Base-by-base conservation (phyloP, 768 basidiomycete species). In the Rhodosporidiobolus odoratus region DNA sequence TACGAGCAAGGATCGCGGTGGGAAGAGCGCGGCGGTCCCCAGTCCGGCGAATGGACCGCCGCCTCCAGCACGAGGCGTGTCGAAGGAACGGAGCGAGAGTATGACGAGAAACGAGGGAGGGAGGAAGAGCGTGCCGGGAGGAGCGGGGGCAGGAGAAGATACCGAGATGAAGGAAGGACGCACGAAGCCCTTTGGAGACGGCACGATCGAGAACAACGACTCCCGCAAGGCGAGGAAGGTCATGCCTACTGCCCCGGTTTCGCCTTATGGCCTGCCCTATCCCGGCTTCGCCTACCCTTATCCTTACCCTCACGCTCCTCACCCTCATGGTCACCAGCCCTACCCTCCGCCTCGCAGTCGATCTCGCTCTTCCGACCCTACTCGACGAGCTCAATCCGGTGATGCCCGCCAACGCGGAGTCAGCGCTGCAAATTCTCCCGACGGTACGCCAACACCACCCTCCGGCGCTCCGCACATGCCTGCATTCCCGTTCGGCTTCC, bases 81-180 rank as follows among this genome's bases (percentile, higher is more conserved):
- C 68, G 25, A 74, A 74, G 58, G 73, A 70, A 23, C 58, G 73
- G 15, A 62, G 68, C 43, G 68, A 74, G 53, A 74, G 73, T 32
- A 65, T 64, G 65, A 67, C 69, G 58, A 37, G 68, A 54, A 45
- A 58, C 38, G 58, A 62, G 13, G 69, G 64, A 4, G 65, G 68
- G 25, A 50, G 62, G 58, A 74, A 67, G 68, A 74, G 62, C 56
- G 69, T 41, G 40, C 66, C 61, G 32, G 73, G 58, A 50, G 69
- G 69, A 8, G 41, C 69, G 13, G 69, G 64, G 9, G 60, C 50
- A 16, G 48, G 56, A 23, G 69, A 70, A 2, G 69, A 70, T 25
- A 21, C 30, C 41, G 38, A 41, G 23, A 65, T 57, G 54, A 10
- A 32, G 21, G 66, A 68, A 4, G 71, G 66, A 34, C 41, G 71